Base-by-base conservation (phyloP, 306 rosid genomes). In the Leucaena leucocephala region DNA sequence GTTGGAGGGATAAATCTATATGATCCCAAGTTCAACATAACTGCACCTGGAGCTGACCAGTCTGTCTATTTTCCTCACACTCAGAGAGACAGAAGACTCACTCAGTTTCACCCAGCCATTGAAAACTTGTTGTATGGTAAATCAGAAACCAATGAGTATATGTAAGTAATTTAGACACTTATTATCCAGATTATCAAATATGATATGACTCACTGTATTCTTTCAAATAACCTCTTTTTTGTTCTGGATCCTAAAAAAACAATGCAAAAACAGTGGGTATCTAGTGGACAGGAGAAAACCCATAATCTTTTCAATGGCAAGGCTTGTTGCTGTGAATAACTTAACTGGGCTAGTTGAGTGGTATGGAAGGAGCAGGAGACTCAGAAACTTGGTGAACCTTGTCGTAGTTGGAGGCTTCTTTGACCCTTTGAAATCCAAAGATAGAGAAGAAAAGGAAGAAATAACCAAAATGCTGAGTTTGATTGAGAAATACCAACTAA, bases 341-440 rank as follows among this genome's bases (percentile, higher is more conserved):
- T 82, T 94, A 39, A 87, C 90, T 0, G 98, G 97, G 16, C 71
- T 94, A 76, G 89, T 85, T 1, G 98, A 92, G 44, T 92, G 98
- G 98, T 94, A 89, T 50, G 97, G 94, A 15, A 87, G 86, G 81
- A 92, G 91, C 86, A 86, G 81, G 80, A 90, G 85, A 82, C 84
- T 94, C 64, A 85, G 93, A 85, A 85, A 40, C 69, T 78, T 92
- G 82, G 98, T 86, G 74, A 94, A 94, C 77, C 98, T 94, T 82
- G 98, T 92, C 65, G 82, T 94, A 69, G 98, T 94, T 62, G 98
- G 98, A 75, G 98, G 97, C 12, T 94, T 94, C 88, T 88, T 94
- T 80, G 97, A 94, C 78, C 93, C 98, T 57, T 76, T 89, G 36
- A 92, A 89, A 77, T 94, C 97, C 17, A 94, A 92, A 40, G 98